These are phyloP conservation scores for Eugenia klotzschiana DNA, from an alignment of 441 rosid genomes.

Conservation along the genomic window DNA sequence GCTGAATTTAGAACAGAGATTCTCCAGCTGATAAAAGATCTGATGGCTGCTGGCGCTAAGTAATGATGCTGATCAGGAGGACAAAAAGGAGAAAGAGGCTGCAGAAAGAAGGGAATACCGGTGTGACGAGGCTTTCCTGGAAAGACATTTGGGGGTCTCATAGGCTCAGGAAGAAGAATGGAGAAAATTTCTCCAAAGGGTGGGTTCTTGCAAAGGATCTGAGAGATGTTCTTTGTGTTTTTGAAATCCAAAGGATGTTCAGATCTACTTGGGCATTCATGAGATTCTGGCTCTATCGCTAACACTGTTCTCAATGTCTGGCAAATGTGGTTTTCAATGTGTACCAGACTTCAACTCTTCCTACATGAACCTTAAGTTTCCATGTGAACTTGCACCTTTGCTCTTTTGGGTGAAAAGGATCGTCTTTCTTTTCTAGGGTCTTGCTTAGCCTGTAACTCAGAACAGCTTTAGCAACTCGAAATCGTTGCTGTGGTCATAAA, in stretches of 20 bases:
- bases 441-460: neutral
- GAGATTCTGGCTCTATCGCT: neutral
- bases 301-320: neutral
- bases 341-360: neutral
- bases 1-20: slow-evolving; percentile 37
- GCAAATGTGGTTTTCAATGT: neutral
- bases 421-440: neutral
- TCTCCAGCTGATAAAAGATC: slow-evolving; percentile 29
- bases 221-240: neutral
- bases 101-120: neutral
- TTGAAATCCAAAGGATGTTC: neutral
- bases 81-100: neutral
- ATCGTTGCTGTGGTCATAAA: neutral
- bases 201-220: neutral
- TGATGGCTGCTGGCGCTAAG: slow-evolving; percentile 18
- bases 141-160: neutral
- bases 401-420: neutral
- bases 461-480: neutral
- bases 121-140: neutral
- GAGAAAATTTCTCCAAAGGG: neutral
- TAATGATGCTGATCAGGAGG: neutral
- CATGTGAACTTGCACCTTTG: neutral
- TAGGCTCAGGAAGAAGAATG: neutral
- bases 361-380: neutral
- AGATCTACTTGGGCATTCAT: neutral